Evolutionary conservation across 2,329 filamentous ascomycete genomes (phyloP).

Genomic region (Incumbomyces delicatus): DNA sequence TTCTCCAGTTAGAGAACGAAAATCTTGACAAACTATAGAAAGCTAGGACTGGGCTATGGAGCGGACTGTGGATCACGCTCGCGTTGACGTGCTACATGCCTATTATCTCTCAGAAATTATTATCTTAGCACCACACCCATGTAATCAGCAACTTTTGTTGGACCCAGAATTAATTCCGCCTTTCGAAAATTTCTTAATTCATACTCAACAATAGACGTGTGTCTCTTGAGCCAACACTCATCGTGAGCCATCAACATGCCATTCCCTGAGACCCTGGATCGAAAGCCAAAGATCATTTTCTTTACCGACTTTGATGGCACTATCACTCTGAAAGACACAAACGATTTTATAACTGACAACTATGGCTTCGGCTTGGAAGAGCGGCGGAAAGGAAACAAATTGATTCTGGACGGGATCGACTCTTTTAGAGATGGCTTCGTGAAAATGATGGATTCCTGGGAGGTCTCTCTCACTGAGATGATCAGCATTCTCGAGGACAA

Average conservation of each 20-base stretch:
- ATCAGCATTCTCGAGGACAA: constrained; percentile 67
- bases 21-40: too few relatives aligned
- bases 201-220: too few relatives aligned
- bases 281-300: constrained; percentile 82
- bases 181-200: too few relatives aligned
- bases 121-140: too few relatives aligned
- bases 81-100: too few relatives aligned
- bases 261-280: constrained; percentile 27
- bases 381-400: constrained; percentile 63
- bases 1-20: too few relatives aligned
- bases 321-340: constrained; percentile 66
- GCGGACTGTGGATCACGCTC: too few relatives aligned
- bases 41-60: too few relatives aligned
- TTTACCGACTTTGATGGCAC: constrained; percentile 99
- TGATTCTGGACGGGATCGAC: constrained; percentile 58
- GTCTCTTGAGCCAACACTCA: too few relatives aligned
- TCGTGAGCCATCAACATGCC: constrained; percentile 11
- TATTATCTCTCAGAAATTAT: too few relatives aligned
- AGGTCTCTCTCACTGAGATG: constrained; percentile 70
- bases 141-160: too few relatives aligned
- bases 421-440: constrained; percentile 58
- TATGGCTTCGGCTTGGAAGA: constrained; percentile 69
- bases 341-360: constrained; percentile 74
- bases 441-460: constrained; percentile 85
- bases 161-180: too few relatives aligned